A percentile compares a stretch with the other conserved stretches of the same genome.
Conservation (phyloP, 75 land plant species). For the Cryptomeria japonica region DNA sequence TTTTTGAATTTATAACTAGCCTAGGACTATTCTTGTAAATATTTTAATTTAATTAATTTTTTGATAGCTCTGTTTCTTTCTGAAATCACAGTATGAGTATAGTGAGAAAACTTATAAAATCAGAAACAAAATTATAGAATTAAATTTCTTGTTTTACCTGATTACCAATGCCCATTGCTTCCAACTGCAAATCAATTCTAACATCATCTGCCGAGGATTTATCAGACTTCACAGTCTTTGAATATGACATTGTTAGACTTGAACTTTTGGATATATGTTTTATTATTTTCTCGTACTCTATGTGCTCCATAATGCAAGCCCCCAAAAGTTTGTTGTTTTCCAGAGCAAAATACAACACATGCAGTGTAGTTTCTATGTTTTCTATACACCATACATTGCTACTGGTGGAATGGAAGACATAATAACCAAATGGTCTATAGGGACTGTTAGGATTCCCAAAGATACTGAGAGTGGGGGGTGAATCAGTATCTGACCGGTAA, state of each 20-base stretch:
- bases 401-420: constrained; percentile 32
- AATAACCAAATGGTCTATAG: constrained; percentile 61
- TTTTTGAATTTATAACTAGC: background rate
- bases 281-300: background rate
- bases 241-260: background rate
- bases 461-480: too few species aligned
- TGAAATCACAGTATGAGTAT: too few species aligned
- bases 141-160: background rate
- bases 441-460: too few species aligned
- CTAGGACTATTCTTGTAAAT: too few species aligned
- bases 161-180: background rate
- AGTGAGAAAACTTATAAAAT: background rate
- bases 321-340: background rate
- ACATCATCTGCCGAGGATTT: background rate
- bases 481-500: too few species aligned
- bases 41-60: too few species aligned
- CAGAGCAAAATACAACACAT: constrained; percentile 39
- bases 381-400: constrained; percentile 22
- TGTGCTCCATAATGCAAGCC: constrained; percentile 4
- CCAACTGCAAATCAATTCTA: background rate
- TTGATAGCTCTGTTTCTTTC: background rate
- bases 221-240: background rate
- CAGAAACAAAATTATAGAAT: background rate
- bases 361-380: constrained; percentile 54
- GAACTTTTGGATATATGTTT: background rate